These are phyloP conservation scores for Candida parachauliodes DNA, from an alignment of 805 yeast genomes.

Conservation along the genomic window DNA sequence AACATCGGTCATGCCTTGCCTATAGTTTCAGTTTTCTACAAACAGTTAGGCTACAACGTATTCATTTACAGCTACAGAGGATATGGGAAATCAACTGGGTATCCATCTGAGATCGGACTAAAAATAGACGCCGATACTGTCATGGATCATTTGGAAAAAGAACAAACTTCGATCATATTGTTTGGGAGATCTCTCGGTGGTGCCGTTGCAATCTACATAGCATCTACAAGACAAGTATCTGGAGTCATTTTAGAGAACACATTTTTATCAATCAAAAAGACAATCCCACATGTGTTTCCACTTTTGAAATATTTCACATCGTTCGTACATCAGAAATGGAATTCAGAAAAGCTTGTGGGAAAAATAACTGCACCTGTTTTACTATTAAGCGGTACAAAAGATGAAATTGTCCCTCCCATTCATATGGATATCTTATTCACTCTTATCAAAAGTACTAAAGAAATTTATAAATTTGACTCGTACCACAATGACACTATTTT, in stretches of 20 bases:
- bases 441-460: constrained; percentile 52
- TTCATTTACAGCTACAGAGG: constrained; percentile 88
- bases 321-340: constrained; percentile 81
- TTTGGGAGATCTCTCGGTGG: constrained; percentile 95
- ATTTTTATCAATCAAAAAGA: constrained; percentile 69
- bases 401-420: constrained; percentile 87
- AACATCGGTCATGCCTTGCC: constrained; percentile 91
- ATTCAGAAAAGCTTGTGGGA: constrained; percentile 60
- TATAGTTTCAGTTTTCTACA: constrained; percentile 65
- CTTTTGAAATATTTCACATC: constrained; percentile 49
- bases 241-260: constrained; percentile 85
- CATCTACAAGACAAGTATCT: constrained; percentile 52
- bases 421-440: constrained; percentile 68
- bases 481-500: constrained; percentile 81
- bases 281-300: constrained; percentile 73
- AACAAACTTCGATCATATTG: constrained; percentile 52
- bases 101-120: constrained; percentile 72
- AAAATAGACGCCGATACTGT: constrained; percentile 79
- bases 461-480: constrained; percentile 54
- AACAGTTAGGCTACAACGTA: constrained; percentile 66
- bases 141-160: constrained; percentile 48
- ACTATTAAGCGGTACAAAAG: constrained; percentile 68
- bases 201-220: constrained; percentile 84
- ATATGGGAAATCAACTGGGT: constrained; percentile 78
- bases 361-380: constrained; percentile 59